Conservation (phyloP, 2,329 filamentous ascomycete genomes). For the Epichloe scottii region DNA sequence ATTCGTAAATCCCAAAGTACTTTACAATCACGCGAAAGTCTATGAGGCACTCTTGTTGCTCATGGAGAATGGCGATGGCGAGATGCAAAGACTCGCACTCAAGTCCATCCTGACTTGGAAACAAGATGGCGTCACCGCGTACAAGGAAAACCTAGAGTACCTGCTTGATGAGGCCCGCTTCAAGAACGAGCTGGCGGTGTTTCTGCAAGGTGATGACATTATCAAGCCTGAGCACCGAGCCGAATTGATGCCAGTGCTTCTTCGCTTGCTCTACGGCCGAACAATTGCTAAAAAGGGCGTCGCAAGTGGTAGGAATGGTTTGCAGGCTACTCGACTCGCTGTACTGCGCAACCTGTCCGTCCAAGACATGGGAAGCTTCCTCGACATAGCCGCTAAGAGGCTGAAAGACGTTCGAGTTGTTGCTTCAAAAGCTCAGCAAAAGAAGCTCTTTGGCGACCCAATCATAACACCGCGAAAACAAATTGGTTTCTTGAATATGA, state of each 20-base stretch:
- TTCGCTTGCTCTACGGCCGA: conserved; percentile 79
- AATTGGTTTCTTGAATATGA: conserved; percentile 83
- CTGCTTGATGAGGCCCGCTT: conserved; percentile 84
- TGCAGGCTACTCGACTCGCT: conserved; percentile 69
- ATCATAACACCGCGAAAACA: conserved; percentile 63
- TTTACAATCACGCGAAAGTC: conserved; percentile 68
- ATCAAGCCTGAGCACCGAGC: conserved; percentile 62
- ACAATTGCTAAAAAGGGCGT: conserved; percentile 72
- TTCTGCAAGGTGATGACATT: conserved; percentile 63
- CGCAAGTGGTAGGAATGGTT: conserved; percentile 64
- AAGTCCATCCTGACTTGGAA: conserved; percentile 88
- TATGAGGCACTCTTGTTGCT: conserved; percentile 62
- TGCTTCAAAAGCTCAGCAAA: conserved; percentile 32
- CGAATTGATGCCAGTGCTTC: conserved; percentile 71
- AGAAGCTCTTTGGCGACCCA: conserved; percentile 43
- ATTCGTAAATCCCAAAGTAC: conserved; percentile 73
- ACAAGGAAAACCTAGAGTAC: conserved; percentile 76
- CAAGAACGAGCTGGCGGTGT: conserved; percentile 83
- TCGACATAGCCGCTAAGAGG: conserved; percentile 67
- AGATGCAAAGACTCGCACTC: conserved; percentile 75
- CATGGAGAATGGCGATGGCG: conserved; percentile 76
- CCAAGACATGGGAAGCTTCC: conserved; percentile 65
- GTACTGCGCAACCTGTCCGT: conserved; percentile 66
- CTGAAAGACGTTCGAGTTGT: conserved; percentile 50
- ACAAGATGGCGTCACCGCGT: conserved; percentile 57